Conservation (phyloP, 2,329 filamentous ascomycete species). For the Byssoonygena ceratinophila region DNA sequence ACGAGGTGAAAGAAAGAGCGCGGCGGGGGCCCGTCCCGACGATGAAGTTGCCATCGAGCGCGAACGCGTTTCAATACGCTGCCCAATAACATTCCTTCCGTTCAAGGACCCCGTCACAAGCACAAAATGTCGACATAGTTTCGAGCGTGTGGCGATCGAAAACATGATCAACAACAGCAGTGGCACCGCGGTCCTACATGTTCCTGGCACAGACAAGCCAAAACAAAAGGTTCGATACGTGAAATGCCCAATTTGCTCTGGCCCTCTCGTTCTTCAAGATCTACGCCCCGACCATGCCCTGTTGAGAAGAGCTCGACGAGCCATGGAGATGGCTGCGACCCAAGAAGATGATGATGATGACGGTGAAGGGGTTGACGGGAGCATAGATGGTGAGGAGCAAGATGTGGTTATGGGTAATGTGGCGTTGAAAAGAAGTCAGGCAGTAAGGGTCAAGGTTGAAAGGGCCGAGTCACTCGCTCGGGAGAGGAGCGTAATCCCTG, state of each 20-base stretch:
- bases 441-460: slow-evolving; percentile 9
- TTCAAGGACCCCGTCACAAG: slow-evolving; percentile 41
- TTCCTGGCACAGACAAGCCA: slow-evolving; percentile 16
- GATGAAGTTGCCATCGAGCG: slow-evolving; percentile 39
- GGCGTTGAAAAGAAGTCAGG: background rate
- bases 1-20: slow-evolving; percentile 13
- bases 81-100: slow-evolving; percentile 39
- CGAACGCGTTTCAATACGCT: slow-evolving; percentile 39
- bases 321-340: slow-evolving; percentile 5
- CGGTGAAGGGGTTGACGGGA: slow-evolving; percentile 20
- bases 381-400: slow-evolving; percentile 26
- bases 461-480: slow-evolving; percentile 2
- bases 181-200: slow-evolving; percentile 17
- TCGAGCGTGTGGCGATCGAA: slow-evolving; percentile 39
- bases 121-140: slow-evolving; percentile 41
- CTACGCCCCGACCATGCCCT: slow-evolving; percentile 34
- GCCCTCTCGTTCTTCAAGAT: slow-evolving; percentile 29
- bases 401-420: slow-evolving; percentile 19
- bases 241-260: slow-evolving; percentile 36
- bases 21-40: slow-evolving; percentile 16
- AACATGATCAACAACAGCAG: slow-evolving; percentile 33
- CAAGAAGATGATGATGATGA: slow-evolving; percentile 20
- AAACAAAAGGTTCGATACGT: slow-evolving; percentile 23
- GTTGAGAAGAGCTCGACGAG: slow-evolving; percentile 27
- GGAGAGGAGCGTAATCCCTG: slow-evolving; percentile 8